Conservation (phyloP, 116 monocot genomes). For the Zostera marina region DNA sequence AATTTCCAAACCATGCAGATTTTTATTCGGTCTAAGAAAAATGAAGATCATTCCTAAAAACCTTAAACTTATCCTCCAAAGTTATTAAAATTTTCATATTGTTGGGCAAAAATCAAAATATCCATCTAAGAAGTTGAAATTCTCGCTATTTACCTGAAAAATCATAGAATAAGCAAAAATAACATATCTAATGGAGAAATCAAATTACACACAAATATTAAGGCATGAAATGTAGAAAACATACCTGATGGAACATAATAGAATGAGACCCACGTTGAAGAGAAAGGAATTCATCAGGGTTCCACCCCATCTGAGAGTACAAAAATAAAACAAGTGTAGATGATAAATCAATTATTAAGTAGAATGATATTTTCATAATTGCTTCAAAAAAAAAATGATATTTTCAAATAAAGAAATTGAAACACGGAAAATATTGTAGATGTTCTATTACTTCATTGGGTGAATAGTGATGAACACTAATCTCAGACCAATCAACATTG, state of each 20-base stretch:
- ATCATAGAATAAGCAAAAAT: no score
- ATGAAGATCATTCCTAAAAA: no score
- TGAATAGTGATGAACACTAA: conserved; percentile 92
- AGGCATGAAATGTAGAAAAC: background rate
- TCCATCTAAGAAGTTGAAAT: no score
- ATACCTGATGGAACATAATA: conserved; percentile 91
- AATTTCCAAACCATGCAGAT: background rate
- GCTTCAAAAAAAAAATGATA: no score
- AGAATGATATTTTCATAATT: no score
- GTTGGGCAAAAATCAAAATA: no score
- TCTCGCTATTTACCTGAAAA: no score
- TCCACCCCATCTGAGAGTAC: conserved; percentile 66
- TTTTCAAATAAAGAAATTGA: no score
- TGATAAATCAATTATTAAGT: background rate
- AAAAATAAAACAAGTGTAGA: background rate
- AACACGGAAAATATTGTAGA: background rate
- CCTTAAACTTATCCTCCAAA: no score
- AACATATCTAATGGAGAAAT: background rate
- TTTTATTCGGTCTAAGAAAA: no score
- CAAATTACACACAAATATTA: background rate
- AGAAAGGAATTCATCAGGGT: conserved; percentile 98
- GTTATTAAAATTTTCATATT: no score
- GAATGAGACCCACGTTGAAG: conserved; percentile 90
- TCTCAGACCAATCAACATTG: conserved; percentile 89
- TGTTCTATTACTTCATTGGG: conserved; percentile 84